Percentiles rank a stretch among this genome's conserved stretches.
Evolutionary conservation across 306 rosid genomes (phyloP).

Genomic region (Cucurbita argyrosperma): DNA sequence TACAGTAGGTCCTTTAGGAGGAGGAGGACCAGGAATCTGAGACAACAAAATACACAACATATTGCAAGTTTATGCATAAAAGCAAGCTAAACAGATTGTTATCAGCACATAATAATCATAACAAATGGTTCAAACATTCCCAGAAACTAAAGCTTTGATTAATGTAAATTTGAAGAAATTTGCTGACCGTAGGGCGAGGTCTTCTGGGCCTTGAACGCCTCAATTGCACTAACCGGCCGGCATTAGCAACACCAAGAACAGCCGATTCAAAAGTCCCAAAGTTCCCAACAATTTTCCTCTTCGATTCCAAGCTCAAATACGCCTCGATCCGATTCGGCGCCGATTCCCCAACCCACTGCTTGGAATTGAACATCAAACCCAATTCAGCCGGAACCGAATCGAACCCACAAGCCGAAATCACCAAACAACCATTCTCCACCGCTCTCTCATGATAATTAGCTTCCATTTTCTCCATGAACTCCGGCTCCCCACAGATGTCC

Average conservation of each 20-base stretch:
- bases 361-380: constrained; percentile 60
- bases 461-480: constrained; percentile 76
- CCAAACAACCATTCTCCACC: constrained; percentile 35
- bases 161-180: background rate
- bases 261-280: constrained; percentile 71
- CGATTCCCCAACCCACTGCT: constrained; percentile 41
- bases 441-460: constrained; percentile 29
- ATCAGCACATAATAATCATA: background rate
- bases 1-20: constrained; percentile 33
- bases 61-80: background rate
- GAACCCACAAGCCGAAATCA: constrained; percentile 80
- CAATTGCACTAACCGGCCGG: constrained; percentile 37
- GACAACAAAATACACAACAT: background rate
- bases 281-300: constrained; percentile 53
- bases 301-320: constrained; percentile 53
- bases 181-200: constrained; percentile 51
- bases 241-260: constrained; percentile 53
- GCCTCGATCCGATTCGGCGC: constrained; percentile 52
- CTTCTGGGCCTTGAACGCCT: constrained; percentile 59
- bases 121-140: background rate
- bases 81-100: background rate
- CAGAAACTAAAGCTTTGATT: background rate
- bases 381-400: constrained; percentile 85
- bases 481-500: constrained; percentile 80
- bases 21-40: constrained; percentile 65